Percentiles rank a stretch among this genome's conserved stretches.
Conservation (phyloP, 192 early-diverging fungal species). For the Chytriomyces sp. region DNA sequence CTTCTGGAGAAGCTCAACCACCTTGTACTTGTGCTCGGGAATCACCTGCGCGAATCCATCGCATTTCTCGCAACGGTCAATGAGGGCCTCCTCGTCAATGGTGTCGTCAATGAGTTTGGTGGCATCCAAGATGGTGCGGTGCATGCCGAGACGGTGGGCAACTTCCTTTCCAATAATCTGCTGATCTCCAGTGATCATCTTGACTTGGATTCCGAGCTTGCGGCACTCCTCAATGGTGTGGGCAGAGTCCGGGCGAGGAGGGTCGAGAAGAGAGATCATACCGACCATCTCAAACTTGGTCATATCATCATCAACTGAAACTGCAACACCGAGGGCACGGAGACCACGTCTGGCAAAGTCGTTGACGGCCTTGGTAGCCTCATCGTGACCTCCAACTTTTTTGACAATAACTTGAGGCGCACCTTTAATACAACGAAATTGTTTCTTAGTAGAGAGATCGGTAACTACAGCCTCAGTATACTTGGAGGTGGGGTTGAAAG, state of each 20-base stretch:
- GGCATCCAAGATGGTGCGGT: constrained; percentile 87
- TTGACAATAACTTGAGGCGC: constrained; percentile 91
- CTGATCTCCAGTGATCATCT: constrained; percentile 96
- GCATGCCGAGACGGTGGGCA: constrained; percentile 87
- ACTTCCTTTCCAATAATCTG: constrained; percentile 88
- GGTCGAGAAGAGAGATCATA: constrained; percentile 90
- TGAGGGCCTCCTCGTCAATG: constrained; percentile 79
- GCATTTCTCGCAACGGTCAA: constrained; percentile 78
- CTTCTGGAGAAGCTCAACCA: constrained; percentile 91
- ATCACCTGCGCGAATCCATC: constrained; percentile 98
- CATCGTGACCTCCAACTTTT: constrained; percentile 67
- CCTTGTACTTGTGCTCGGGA: constrained; percentile 96
- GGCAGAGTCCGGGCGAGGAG: constrained; percentile 91
- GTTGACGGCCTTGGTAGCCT: constrained; percentile 82
- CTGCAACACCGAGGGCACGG: constrained; percentile 92
- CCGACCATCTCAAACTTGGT: constrained; percentile 82
- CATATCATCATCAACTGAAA: constrained; percentile 65
- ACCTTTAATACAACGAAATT: constrained; percentile 91
- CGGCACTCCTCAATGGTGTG: constrained; percentile 83
- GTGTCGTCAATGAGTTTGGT: constrained; percentile 76
- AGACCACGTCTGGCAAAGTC: constrained; percentile 83
- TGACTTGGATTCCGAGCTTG: constrained; percentile 76
- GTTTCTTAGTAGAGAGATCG: constrained; percentile 68
- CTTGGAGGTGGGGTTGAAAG: constrained; percentile 92
- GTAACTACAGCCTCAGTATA: constrained; percentile 87